Evolutionary conservation across 2,329 filamentous ascomycete genomes (phyloP).

Genomic region (Xylaria sp.): DNA sequence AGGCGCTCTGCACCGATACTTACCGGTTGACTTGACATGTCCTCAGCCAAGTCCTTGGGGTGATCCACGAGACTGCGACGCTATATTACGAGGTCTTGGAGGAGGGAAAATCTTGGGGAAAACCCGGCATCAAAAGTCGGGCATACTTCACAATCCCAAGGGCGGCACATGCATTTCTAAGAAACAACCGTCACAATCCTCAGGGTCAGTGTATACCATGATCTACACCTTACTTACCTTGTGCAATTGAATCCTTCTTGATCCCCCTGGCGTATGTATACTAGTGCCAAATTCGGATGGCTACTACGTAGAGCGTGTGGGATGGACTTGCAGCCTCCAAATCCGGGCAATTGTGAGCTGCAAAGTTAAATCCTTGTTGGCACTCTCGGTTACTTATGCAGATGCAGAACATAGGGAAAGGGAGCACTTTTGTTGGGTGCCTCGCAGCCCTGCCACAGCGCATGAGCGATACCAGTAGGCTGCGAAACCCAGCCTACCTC

Average conservation of each 20-base stretch:
- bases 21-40: neutral
- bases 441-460: constrained; percentile 29
- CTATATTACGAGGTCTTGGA: constrained; percentile 3
- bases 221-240: neutral
- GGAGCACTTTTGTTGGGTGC: constrained; percentile 24
- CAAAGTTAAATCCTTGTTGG: neutral
- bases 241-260: neutral
- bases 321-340: neutral
- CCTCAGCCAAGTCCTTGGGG: constrained; percentile 3
- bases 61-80: constrained; percentile 24
- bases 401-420: constrained; percentile 23
- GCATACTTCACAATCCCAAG: neutral
- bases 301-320: neutral
- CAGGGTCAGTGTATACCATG: neutral
- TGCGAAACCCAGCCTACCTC: constrained; percentile 17
- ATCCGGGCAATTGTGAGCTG: constrained; percentile 5
- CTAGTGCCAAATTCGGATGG: neutral
- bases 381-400: constrained; percentile 24
- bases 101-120: constrained; percentile 16
- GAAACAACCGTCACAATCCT: neutral
- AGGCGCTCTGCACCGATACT: neutral
- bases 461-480: constrained; percentile 9
- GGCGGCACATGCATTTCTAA: neutral
- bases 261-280: neutral
- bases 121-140: constrained; percentile 10